phyloP scores from a whole-genome alignment of 352 stramenopile genomes.

The Globisporangium middletonii region DNA sequence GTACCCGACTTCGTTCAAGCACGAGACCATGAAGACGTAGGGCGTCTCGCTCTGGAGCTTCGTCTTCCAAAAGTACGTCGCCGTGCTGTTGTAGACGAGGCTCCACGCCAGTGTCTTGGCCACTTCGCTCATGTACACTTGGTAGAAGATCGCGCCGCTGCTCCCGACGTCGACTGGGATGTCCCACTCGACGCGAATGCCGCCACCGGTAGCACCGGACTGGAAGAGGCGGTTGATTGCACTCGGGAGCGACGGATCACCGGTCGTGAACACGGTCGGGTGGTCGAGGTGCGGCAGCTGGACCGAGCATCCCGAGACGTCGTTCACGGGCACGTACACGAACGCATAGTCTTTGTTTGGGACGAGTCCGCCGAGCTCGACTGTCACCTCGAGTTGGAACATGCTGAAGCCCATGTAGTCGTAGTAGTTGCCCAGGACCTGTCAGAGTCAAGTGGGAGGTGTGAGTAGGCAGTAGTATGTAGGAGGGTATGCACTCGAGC shows the following conservation, averaged over 20 bases:
- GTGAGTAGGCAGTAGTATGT: not conserved
- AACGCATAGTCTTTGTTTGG: conserved; percentile 35
- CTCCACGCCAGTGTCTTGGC: conserved; percentile 17
- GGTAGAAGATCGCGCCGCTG: conserved; percentile 27
- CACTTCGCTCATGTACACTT: conserved; percentile 44
- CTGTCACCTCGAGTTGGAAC: conserved; percentile 28
- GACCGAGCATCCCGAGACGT: conserved; percentile 31
- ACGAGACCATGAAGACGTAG: conserved; percentile 48
- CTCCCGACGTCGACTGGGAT: conserved; percentile 36
- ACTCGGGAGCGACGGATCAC: conserved; percentile 12
- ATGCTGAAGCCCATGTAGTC: conserved; percentile 12
- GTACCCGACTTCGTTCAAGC: conserved; percentile 41
- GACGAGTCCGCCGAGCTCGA: conserved; percentile 38
- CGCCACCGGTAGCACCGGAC: conserved; percentile 37
- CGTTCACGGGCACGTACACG: conserved; percentile 38
- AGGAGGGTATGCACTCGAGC: not conserved
- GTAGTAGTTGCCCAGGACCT: conserved; percentile 28
- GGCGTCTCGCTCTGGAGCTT: conserved; percentile 31
- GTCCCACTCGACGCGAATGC: conserved; percentile 38
- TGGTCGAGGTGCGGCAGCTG: conserved; percentile 1
- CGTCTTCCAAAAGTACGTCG: conserved; percentile 42
- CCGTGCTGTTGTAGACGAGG: conserved; percentile 39
- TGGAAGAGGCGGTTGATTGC: conserved; percentile 26
- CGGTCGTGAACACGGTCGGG: conserved; percentile 22
- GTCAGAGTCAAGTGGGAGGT: not conserved